These are phyloP conservation scores for Malus sylvestris DNA, from an alignment of 306 rosid genomes.

Conservation along the genomic window DNA sequence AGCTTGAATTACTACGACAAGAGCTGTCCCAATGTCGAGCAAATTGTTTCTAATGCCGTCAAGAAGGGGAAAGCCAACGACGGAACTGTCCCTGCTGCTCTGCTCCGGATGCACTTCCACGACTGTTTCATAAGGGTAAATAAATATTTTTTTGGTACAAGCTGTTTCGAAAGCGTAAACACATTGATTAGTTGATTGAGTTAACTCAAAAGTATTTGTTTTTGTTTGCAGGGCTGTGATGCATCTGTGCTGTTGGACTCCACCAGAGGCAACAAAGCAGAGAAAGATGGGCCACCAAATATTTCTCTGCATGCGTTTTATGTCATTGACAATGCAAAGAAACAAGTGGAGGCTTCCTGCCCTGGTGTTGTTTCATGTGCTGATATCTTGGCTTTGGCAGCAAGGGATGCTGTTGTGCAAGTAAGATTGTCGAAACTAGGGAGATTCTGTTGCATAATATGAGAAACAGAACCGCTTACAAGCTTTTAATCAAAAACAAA, in stretches of 20 bases:
- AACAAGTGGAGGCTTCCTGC: conserved; percentile 36
- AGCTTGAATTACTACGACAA: conserved; percentile 63
- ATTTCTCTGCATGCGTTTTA: conserved; percentile 40
- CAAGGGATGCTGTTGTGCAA: conserved; percentile 45
- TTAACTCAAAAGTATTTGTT: neutral
- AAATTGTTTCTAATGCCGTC: conserved; percentile 26
- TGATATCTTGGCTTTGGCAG: conserved; percentile 47
- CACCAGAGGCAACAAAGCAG: conserved; percentile 38
- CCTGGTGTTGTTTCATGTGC: conserved; percentile 60
- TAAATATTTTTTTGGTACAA: neutral
- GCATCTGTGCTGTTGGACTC: conserved; percentile 45
- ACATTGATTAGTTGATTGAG: neutral
- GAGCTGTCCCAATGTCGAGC: conserved; percentile 62
- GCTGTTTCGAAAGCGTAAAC: neutral
- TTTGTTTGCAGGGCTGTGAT: conserved; percentile 39
- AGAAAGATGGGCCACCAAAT: conserved; percentile 51
- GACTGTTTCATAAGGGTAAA: conserved; percentile 53
- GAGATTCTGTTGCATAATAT: too few relatives aligned
- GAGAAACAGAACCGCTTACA: neutral
- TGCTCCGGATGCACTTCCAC: conserved; percentile 52
- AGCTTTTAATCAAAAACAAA: neutral
- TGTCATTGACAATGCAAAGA: conserved; percentile 52
- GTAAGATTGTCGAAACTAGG: conserved; percentile 9
- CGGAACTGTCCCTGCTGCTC: conserved; percentile 45
- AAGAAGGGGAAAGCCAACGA: conserved; percentile 27